phyloP scores from a whole-genome alignment of 225 moss, liverwort and hornwort genomes.

The Pseudoscleropodium purum region DNA sequence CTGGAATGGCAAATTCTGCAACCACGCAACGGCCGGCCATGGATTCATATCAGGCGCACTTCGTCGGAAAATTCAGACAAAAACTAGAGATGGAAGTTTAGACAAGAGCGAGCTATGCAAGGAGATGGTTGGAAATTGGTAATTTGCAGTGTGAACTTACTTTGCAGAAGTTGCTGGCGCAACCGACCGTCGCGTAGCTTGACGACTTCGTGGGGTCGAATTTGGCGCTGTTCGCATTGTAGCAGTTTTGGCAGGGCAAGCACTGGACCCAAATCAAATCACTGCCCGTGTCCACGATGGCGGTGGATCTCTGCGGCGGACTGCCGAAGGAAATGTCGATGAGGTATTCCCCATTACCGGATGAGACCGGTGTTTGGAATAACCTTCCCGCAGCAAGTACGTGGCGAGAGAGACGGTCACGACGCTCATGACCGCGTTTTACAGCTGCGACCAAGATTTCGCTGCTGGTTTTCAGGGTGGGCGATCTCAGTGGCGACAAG shows the following conservation, averaged over 20 bases:
- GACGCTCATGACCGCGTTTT: conserved; percentile 20
- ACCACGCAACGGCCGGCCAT: neutral
- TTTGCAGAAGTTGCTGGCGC: conserved; percentile 14
- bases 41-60: neutral
- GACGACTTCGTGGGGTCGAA: conserved; percentile 39
- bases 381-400: neutral
- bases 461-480: neutral
- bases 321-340: conserved; percentile 23
- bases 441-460: conserved; percentile 19
- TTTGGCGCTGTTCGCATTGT: conserved; percentile 4
- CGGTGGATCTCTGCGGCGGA: conserved; percentile 23
- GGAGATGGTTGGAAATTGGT: neutral
- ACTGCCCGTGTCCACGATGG: conserved; percentile 45
- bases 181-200: conserved; percentile 5
- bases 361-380: conserved; percentile 6
- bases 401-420: neutral
- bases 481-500: conserved; percentile 7
- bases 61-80: neutral
- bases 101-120: neutral
- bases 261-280: conserved; percentile 40
- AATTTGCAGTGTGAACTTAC: neutral
- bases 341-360: conserved; percentile 29
- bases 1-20: conserved; percentile 23
- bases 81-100: neutral
- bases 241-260: conserved; percentile 32